phyloP scores from a whole-genome alignment of 2,329 filamentous ascomycete genomes.

The Penicillium sclerotigenum region DNA sequence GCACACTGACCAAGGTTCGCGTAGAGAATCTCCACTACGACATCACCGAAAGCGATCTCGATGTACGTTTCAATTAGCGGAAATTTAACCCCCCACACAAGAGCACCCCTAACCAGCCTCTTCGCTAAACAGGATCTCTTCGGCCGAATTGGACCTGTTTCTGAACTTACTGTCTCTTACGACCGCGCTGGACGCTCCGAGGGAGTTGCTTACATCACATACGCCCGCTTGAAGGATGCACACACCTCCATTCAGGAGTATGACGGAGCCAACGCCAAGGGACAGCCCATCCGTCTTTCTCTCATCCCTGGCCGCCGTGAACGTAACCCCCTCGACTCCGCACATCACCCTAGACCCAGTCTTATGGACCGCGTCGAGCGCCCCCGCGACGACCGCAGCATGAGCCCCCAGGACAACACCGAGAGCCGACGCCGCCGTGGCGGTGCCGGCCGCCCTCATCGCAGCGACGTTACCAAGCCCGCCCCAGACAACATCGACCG shows the following conservation, averaged over 20 bases:
- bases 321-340: slow-evolving; percentile 50
- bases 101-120: background rate
- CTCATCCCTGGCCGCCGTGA: slow-evolving; percentile 55
- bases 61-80: slow-evolving; percentile 52
- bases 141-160: slow-evolving; percentile 68
- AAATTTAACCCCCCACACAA: background rate
- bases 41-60: slow-evolving; percentile 76
- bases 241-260: slow-evolving; percentile 72
- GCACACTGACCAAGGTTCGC: slow-evolving; percentile 66
- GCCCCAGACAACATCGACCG: slow-evolving; percentile 70
- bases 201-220: slow-evolving; percentile 80
- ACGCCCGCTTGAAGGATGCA: slow-evolving; percentile 68
- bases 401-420: slow-evolving; percentile 41
- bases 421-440: slow-evolving; percentile 37
- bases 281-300: slow-evolving; percentile 74
- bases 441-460: slow-evolving; percentile 45
- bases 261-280: slow-evolving; percentile 86
- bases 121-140: slow-evolving; percentile 66
- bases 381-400: slow-evolving; percentile 42
- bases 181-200: slow-evolving; percentile 86
- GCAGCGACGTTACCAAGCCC: slow-evolving; percentile 55
- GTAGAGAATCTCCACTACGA: slow-evolving; percentile 94
- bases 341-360: slow-evolving; percentile 53
- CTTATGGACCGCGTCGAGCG: slow-evolving; percentile 63
- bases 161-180: slow-evolving; percentile 69